Evolutionary conservation across 768 basidiomycete genomes (phyloP), one percentile per base, ranked within the genome.

Genomic region (Podaxis pistillaris): DNA sequence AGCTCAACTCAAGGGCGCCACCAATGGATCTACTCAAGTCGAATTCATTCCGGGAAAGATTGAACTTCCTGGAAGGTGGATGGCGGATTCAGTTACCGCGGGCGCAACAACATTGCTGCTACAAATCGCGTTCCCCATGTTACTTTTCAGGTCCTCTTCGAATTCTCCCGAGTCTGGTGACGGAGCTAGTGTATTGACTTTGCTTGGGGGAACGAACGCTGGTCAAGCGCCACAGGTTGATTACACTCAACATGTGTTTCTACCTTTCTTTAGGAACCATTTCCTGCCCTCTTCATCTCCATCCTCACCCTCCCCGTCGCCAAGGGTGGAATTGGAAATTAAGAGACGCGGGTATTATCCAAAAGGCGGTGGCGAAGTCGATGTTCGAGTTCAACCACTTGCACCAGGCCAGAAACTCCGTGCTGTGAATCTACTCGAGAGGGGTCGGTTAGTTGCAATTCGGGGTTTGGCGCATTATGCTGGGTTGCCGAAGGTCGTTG

Each of bases 141-240:
- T 93, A 30, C 64, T 90, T 19, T 91, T 90, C 71, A n/a, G 28
- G 17, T 75, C 83, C 6, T 64, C 73, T 0, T 68, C 64, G 4
- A 33, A 65, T 8, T 68, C n/a, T 19, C 12, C 17, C 15, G 38
- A 38, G 49, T 28, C 11, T n/a, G 22, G 11, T 9, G 13, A 40
- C 33, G 28, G 78, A 0, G 15, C 41, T 44, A 86, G 87, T 9
- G 78, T 75, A 2, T 77, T 93, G 26, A 75, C 75, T 8, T 79
- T 93, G 1, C 75, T 76, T 0, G 91, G 91, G 7, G 91, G 90
- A 2, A 92, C 91, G 2, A 92, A 92, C 64, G 89, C 89, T 19
- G 73, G 76, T 2, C 72, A 80, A 47, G 90, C 90, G 4, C 91
- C 91, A 0, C 91, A 91, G 65, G 82, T 91, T 30, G 91, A 93